Evolutionary conservation across 345 rosid species (phyloP).

Genomic region (Salix koriyanagi): DNA sequence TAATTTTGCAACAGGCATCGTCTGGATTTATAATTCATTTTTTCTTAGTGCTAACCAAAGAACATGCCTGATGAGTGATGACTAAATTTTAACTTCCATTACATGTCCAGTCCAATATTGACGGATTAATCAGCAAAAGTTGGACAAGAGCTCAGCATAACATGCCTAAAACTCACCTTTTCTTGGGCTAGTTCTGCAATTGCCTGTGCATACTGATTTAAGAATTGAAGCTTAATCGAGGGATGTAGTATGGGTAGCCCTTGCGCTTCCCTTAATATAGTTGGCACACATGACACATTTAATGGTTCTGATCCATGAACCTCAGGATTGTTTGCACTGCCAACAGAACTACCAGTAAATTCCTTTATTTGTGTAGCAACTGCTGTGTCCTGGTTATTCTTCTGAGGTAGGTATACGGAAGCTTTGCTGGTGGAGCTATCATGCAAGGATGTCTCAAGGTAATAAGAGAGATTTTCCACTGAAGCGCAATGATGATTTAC

Average conservation of each 20-base stretch:
- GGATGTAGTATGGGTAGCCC: constrained; percentile 49
- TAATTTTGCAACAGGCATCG: not conserved
- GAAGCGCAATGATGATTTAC: constrained; percentile 53
- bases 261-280: constrained; percentile 46
- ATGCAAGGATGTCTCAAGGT: constrained; percentile 51
- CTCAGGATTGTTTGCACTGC: constrained; percentile 21
- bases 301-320: constrained; percentile 28
- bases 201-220: constrained; percentile 49
- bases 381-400: constrained; percentile 29
- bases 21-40: not conserved
- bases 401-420: constrained; percentile 34
- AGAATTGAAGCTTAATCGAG: constrained; percentile 49
- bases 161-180: constrained; percentile 42
- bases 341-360: constrained; percentile 14
- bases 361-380: constrained; percentile 32
- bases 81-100: not conserved
- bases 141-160: not conserved
- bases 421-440: constrained; percentile 34
- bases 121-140: not conserved
- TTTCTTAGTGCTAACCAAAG: not conserved
- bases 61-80: not conserved
- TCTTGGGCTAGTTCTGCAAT: constrained; percentile 56
- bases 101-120: not conserved
- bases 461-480: constrained; percentile 50
- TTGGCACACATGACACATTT: constrained; percentile 29